Evolutionary conservation across 441 rosid species (phyloP), one percentile per base, ranked within the genome.

Genomic region (Melastoma candidum): DNA sequence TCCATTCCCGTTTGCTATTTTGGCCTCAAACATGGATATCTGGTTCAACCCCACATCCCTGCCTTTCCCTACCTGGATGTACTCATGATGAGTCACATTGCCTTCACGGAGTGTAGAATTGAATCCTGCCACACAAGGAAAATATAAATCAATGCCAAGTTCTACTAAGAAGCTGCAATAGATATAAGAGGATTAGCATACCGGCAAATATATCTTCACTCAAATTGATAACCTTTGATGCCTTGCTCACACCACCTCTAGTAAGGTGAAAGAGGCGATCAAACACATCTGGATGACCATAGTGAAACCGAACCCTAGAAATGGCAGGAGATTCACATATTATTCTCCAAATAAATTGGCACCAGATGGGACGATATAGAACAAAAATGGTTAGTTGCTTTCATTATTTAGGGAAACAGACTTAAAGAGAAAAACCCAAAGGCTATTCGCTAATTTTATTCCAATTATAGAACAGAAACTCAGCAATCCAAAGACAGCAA

Each of bases 191-290:
- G 48, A 65, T 49, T 50, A 27, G 46, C 62, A 58, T 74, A 90
- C 99, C 99, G 49, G 98, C 98, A 80, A 95, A 95, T 63, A 95
- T 90, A 66, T 95, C 99, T 75, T 95, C 99, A 65, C 99, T 95
- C 70, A 95, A 75, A 72, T 90, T 95, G 77, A 95, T 84, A 46
- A 90, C 90, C 66, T 80, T 95, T 46, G 99, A 95, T 50, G 99
- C 97, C 81, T 95, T 95, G 72, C 99, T 84, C 48, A 95, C 81
- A 74, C 99, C 99, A 46, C 99, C 99, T 77, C 99, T 87, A 9
- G 97, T 85, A 48, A 95, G 87, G 70, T 90, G 97, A 76, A 90
- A 95, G 26, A 95, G 83, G 75, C 97, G 75, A 73, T 95, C 99
- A 55, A 95, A 95, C 50, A 95, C 95, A 78, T 94, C 99, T 1